Conservation (phyloP, 257 asterid genomes). For the Eustoma russellianum region DNA sequence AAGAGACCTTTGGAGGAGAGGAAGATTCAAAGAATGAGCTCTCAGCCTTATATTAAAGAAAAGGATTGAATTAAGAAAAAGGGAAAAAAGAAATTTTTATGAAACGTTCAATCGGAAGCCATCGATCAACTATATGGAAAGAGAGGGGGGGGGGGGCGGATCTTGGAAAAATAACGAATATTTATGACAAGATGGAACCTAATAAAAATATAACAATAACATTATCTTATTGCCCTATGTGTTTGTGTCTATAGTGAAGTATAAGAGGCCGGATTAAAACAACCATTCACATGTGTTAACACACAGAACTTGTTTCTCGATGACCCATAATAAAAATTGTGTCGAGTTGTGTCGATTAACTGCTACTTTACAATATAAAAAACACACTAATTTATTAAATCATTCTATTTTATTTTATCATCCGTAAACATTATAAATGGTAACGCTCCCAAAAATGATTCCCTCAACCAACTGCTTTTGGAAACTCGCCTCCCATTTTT, state of each 20-base stretch:
- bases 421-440: conserved; percentile 15
- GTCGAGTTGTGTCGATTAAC: too few species aligned
- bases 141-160: too few species aligned
- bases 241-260: too few species aligned
- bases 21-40: conserved; percentile 20
- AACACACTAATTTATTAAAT: too few species aligned
- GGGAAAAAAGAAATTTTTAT: not conserved
- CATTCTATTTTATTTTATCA: too few species aligned
- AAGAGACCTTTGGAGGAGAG: conserved; percentile 16
- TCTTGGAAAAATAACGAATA: too few species aligned
- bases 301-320: too few species aligned
- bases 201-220: conserved; percentile 18
- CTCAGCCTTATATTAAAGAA: conserved; percentile 33
- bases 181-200: conserved; percentile 31
- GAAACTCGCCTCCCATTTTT: conserved; percentile 17
- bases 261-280: too few species aligned
- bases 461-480: conserved; percentile 5
- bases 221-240: too few species aligned
- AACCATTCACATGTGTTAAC: too few species aligned
- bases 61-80: conserved; percentile 1
- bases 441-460: conserved; percentile 9
- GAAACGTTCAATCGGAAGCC: not conserved
- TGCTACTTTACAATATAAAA: too few species aligned
- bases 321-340: too few species aligned
- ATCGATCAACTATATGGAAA: not conserved